phyloP scores from a whole-genome alignment of 257 asterid genomes.

The Solanum corneliomulleri region DNA sequence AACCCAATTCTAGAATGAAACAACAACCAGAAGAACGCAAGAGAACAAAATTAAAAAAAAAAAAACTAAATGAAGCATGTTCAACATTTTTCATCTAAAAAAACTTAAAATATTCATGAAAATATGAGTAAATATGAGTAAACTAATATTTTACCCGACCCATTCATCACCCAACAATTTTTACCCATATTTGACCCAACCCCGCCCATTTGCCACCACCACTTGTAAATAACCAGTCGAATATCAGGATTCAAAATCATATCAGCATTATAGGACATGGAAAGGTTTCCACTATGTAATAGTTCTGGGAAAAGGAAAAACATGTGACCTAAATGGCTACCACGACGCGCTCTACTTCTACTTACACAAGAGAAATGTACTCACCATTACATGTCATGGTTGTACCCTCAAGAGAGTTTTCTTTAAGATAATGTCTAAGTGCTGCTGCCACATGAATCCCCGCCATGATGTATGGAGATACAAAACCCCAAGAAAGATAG shows the following conservation, averaged over 20 bases:
- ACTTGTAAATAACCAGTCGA: background rate
- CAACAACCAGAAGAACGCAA: no score
- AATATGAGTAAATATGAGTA: no score
- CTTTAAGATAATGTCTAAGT: conserved; percentile 42
- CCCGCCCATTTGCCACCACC: no score
- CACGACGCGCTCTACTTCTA: background rate
- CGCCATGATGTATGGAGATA: conserved; percentile 68
- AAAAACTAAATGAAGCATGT: no score
- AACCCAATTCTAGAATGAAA: no score
- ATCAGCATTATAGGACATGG: background rate
- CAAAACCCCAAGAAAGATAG: conserved; percentile 96
- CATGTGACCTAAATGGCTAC: background rate
- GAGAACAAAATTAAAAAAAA: no score
- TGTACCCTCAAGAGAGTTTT: conserved; percentile 41
- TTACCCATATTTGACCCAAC: no score
- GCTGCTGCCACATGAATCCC: conserved; percentile 71
- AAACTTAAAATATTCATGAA: no score
- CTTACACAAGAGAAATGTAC: conserved; percentile 3
- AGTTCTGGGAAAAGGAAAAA: background rate
- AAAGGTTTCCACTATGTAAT: background rate
- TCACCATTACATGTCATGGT: conserved; percentile 54
- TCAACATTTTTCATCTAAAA: no score
- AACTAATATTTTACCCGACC: no score
- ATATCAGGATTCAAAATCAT: background rate
- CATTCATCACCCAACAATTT: no score